These are phyloP conservation scores for Linnemannia zychae DNA, from an alignment of 192 early-diverging fungal genomes.

Conservation along the genomic window DNA sequence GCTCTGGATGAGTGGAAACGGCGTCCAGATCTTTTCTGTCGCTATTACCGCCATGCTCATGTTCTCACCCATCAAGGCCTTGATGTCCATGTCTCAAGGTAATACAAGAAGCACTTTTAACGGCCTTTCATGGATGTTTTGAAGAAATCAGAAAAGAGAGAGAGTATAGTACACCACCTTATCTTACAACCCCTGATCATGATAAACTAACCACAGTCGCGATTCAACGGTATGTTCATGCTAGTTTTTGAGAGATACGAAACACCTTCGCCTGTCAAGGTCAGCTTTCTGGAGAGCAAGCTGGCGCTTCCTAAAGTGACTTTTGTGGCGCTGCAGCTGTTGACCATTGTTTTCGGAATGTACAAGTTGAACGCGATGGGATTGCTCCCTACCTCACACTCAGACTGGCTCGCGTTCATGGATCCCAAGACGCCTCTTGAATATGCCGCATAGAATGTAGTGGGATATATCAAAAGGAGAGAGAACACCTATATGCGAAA, in stretches of 20 bases:
- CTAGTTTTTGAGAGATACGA: constrained; percentile 85
- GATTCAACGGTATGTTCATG: neutral
- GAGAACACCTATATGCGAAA: neutral
- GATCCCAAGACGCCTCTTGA: constrained; percentile 69
- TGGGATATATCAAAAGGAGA: neutral
- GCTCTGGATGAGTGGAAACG: constrained; percentile 99
- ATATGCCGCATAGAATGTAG: constrained; percentile 37
- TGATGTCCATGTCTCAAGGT: constrained; percentile 79
- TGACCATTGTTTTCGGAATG: constrained; percentile 86
- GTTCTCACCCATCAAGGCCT: constrained; percentile 83
- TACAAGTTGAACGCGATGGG: constrained; percentile 97
- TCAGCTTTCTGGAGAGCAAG: constrained; percentile 60
- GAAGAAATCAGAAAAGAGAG: neutral
- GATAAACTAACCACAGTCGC: neutral
- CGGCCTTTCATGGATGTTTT: neutral
- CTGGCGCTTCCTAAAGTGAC: constrained; percentile 85
- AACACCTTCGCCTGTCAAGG: constrained; percentile 62
- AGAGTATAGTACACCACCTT: neutral
- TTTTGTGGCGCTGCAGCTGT: constrained; percentile 86
- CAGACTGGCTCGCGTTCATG: constrained; percentile 97
- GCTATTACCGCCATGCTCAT: constrained; percentile 98
- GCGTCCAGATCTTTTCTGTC: constrained; percentile 96
- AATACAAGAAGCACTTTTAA: constrained; percentile 11
- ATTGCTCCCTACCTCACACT: constrained; percentile 90
- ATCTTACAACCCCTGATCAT: neutral